Percentiles rank a stretch among this genome's conserved stretches.
These are phyloP conservation scores for Exophiala sp. DNA, from an alignment of 2,329 filamentous ascomycete species.

Conservation along the genomic window DNA sequence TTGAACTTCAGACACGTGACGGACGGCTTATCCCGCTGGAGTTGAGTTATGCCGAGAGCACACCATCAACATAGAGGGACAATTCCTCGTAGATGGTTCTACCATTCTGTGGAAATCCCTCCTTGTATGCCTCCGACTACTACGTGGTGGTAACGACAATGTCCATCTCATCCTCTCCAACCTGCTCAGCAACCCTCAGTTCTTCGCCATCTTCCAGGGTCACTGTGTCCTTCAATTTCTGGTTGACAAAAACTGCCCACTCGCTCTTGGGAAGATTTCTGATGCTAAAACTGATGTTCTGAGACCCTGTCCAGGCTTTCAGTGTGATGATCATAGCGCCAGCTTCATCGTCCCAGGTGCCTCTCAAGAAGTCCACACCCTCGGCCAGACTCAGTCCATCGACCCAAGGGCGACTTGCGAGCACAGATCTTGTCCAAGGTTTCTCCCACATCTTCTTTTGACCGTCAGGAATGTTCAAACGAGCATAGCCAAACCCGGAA, in stretches of 20 bases:
- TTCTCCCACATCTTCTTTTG: conserved; percentile 21
- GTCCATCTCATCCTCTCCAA: conserved; percentile 9
- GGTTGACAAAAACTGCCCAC: conserved; percentile 17
- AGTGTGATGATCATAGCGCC: conserved; percentile 15
- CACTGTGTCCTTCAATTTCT: background rate
- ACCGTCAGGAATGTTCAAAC: conserved; percentile 20
- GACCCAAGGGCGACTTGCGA: conserved; percentile 13
- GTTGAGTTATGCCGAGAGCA: too few relatives aligned
- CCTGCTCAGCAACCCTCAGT: background rate
- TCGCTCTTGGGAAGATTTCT: background rate
- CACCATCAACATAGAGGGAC: too few relatives aligned
- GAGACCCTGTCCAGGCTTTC: conserved; percentile 12
- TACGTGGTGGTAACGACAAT: background rate
- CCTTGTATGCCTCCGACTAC: too few relatives aligned
- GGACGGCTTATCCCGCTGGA: too few relatives aligned
- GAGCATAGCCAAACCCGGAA: conserved; percentile 17
- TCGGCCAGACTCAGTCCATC: conserved; percentile 15
- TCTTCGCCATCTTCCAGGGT: conserved; percentile 1
- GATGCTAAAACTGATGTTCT: conserved; percentile 6
- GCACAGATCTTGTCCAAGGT: conserved; percentile 13
- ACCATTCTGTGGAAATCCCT: too few relatives aligned
- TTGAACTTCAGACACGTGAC: too few relatives aligned
- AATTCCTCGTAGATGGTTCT: too few relatives aligned
- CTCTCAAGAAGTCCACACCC: conserved; percentile 17
- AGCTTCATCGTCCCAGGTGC: conserved; percentile 11